Evolutionary conservation across 306 rosid species (phyloP), one percentile per base, ranked within the genome.

Genomic region (Inga laurina): DNA sequence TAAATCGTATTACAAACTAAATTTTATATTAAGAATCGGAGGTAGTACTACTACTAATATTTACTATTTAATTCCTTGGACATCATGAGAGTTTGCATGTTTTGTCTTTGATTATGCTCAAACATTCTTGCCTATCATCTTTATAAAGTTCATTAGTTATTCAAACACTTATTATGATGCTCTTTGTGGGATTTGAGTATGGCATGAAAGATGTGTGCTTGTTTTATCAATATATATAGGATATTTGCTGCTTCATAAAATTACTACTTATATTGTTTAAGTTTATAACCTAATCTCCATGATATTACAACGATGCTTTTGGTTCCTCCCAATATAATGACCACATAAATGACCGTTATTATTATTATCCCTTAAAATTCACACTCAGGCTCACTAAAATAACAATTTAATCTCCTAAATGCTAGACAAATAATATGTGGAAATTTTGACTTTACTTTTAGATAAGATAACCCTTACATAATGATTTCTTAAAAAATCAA

Each of bases 61-160:
- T 37, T 37, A 39, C 8, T 49, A 49, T 49, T 49, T 41, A 75
- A 75, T 44, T 39, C 67, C 64, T 79, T 49, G 72, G 64, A 74
- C 37, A 54, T 56, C 21, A 15, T 74, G 48, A 69, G 5, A 75
- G 67, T 39, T 34, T 66, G 64, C 86, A 85, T 85, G 75, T 61
- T 76, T 57, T 59, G 69, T 76, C 41, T 34, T 57, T 24, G 59
- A 11, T 1, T 56, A 18, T 78, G 44, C 4, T 12, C 22, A 64
- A 11, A 32, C 71, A 32, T 64, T 24, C 35, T 61, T 64, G 69
- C 8, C 13, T 19, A 27, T 65, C 10, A 27, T 65, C n/a, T 32
- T 11, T 66, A 34, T 66, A 66, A 66, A 7, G 44, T 34, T 34
- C 19, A 65, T 14, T 65, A 65, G n/a, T 66, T 66, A 62, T 59